Percentiles rank a stretch among this genome's conserved stretches.
These are phyloP conservation scores for Saccharomyces jurei DNA, from an alignment of 805 yeast genomes.

Conservation along the genomic window DNA sequence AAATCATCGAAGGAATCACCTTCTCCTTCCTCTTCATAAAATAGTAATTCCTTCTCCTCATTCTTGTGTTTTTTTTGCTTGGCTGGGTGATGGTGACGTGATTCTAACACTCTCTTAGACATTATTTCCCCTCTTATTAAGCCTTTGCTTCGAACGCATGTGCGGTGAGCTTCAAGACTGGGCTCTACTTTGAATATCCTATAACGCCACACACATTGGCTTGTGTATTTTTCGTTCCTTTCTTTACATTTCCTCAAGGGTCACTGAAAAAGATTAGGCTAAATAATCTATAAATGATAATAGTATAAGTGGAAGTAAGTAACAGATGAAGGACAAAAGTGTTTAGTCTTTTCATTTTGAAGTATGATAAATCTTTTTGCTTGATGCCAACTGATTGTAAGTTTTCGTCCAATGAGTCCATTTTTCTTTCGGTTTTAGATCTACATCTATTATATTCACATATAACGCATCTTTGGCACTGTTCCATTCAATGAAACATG, in stretches of 20 bases:
- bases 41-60: not conserved
- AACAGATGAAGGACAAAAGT: too few relatives aligned
- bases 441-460: conserved; percentile 41
- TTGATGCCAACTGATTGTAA: conserved; percentile 24
- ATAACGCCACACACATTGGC: not conserved
- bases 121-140: not conserved
- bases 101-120: not conserved
- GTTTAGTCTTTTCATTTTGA: not conserved
- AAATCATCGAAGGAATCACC: not conserved
- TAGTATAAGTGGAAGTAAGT: not conserved
- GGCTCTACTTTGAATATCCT: not conserved
- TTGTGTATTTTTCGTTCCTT: not conserved
- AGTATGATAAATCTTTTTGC: not conserved
- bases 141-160: not conserved
- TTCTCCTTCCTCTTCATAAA: not conserved
- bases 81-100: not conserved
- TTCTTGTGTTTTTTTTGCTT: not conserved
- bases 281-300: not conserved
- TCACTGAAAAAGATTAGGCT: not conserved
- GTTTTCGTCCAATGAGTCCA: conserved; percentile 42
- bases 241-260: not conserved
- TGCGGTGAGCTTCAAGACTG: not conserved
- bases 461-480: not conserved
- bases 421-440: conserved; percentile 41
- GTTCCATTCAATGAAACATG: conserved; percentile 29